Conservation (phyloP, 202 grass and related monocot genomes). For the Bolboschoenoplectus hybrid region DNA sequence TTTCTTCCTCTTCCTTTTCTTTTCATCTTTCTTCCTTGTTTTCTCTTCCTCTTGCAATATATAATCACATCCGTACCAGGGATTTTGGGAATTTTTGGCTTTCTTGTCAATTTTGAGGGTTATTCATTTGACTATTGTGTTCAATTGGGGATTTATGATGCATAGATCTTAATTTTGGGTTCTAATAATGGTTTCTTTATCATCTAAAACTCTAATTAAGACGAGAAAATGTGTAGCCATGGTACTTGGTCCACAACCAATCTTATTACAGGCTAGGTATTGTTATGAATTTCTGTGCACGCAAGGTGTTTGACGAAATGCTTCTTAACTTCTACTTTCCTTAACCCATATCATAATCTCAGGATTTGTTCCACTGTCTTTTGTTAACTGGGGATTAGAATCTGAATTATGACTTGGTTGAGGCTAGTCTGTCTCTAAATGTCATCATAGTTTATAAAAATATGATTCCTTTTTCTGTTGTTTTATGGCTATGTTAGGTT, state of each 20-base stretch:
- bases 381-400: constrained; percentile 14
- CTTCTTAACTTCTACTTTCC: neutral
- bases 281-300: neutral
- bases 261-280: neutral
- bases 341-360: neutral
- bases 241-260: neutral
- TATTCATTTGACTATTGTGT: neutral
- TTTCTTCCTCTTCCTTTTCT: neutral
- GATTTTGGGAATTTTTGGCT: neutral
- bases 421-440: neutral
- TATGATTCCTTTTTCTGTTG: neutral
- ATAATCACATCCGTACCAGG: neutral
- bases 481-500: constrained; percentile 46
- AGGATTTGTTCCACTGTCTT: neutral
- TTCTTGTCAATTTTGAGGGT: neutral
- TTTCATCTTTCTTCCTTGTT: neutral
- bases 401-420: constrained; percentile 1
- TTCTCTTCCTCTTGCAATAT: neutral
- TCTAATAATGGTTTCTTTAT: neutral
- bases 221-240: neutral
- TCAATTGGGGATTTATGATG: neutral
- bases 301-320: constrained; percentile 14
- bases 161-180: neutral
- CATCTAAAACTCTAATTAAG: neutral
- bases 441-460: no score